These are phyloP conservation scores for Pyrenophora graminea DNA, from an alignment of 2,329 filamentous ascomycete genomes.

Conservation along the genomic window DNA sequence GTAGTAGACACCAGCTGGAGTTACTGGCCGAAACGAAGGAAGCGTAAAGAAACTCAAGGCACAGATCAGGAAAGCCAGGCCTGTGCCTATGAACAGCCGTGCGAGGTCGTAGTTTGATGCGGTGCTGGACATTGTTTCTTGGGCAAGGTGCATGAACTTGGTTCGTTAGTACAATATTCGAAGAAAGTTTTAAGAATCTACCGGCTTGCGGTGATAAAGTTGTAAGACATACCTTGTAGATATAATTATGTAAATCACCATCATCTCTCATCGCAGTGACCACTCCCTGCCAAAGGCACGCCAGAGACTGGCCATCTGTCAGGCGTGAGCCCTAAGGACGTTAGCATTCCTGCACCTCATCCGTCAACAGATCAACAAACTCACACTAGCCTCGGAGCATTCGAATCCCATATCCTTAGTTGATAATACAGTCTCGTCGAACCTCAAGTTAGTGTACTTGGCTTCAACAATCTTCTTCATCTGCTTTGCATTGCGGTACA, in stretches of 20 bases:
- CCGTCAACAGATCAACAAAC: neutral
- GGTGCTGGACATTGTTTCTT: constrained; percentile 81
- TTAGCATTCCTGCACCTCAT: too few relatives aligned
- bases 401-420: constrained; percentile 12
- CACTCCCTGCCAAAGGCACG: constrained; percentile 68
- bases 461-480: constrained; percentile 77
- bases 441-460: constrained; percentile 65
- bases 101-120: constrained; percentile 88
- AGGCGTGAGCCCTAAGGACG: neutral
- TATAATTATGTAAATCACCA: constrained; percentile 39
- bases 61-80: constrained; percentile 53
- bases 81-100: constrained; percentile 58
- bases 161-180: constrained; percentile 10
- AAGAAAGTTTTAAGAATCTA: neutral
- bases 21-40: constrained; percentile 51
- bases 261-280: constrained; percentile 16
- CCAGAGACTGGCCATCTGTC: constrained; percentile 52
- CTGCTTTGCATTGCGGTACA: constrained; percentile 79
- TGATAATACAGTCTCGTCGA: constrained; percentile 40
- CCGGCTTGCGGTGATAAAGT: neutral
- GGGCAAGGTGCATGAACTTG: constrained; percentile 71
- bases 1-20: constrained; percentile 53
- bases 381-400: constrained; percentile 14
- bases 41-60: constrained; percentile 42
- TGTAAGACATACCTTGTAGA: constrained; percentile 47